These are phyloP conservation scores for Termitomyces titanicus DNA, from an alignment of 768 basidiomycete species.

Conservation along the genomic window DNA sequence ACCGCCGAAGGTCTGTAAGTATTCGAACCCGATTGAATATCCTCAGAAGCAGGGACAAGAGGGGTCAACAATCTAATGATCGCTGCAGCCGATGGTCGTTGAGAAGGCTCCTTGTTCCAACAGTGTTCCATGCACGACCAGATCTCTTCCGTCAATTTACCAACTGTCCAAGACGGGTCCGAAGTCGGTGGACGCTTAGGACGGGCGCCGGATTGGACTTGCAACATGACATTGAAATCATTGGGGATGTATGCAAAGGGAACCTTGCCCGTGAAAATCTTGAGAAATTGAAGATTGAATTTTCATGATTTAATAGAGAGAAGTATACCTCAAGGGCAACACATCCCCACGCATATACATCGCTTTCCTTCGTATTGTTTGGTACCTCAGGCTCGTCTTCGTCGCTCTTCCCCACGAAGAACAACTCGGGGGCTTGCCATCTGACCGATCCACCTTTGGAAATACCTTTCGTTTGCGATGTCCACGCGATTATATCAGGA, in stretches of 20 bases:
- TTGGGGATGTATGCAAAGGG: neutral
- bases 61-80: too few relatives aligned
- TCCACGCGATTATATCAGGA: slow-evolving; percentile 8
- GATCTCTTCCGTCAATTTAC: neutral
- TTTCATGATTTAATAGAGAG: too few relatives aligned
- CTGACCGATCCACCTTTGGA: slow-evolving; percentile 8
- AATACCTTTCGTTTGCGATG: slow-evolving; percentile 2
- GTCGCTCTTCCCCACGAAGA: slow-evolving; percentile 1
- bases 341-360: slow-evolving; percentile 18
- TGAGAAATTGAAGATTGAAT: too few relatives aligned
- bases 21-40: too few relatives aligned
- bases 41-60: too few relatives aligned
- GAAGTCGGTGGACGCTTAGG: neutral
- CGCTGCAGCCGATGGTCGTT: neutral
- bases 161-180: neutral
- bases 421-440: slow-evolving; percentile 20
- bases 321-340: neutral
- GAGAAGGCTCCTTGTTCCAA: neutral
- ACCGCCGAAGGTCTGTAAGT: too few relatives aligned
- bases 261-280: neutral
- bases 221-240: neutral
- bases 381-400: neutral
- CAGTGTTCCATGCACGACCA: slow-evolving; percentile 3
- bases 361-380: slow-evolving; percentile 9
- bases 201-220: neutral